Base-by-base conservation (phyloP, 106 monocot genomes). In the Dendrobium nobile region DNA sequence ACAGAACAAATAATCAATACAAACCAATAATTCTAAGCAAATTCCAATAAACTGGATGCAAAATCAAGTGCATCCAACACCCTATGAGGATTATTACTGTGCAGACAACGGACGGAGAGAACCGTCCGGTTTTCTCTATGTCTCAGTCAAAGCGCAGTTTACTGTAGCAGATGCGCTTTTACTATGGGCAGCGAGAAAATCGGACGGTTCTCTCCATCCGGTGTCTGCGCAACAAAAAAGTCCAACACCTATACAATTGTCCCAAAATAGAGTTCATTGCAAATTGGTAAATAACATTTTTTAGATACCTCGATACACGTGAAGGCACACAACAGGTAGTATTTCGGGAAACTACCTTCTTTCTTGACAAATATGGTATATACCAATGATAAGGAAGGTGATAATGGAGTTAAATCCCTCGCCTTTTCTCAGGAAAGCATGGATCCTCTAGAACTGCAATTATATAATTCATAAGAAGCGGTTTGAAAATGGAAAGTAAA, bases 391-490 rank as follows among this genome's bases (percentile, higher is more conserved):
- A n/a, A 67, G n/a, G 27, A n/a, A 67, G 67, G 27, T 28, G 67
- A 37, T 16, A 70, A 70, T 4, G 33, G 16, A 33, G 37, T 37
- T 33, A 31, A 37, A 37, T 31, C 37, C 27, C 13, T 1, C 1
- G 43, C n/a, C 4, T 42, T 44, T 44, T 74, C 43, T 87, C 65
- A 88, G 83, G 90, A 87, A 75, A 85, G 85, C 28, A 90, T 10
- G 90, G 87, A 42, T 90, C 87, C 80, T 90, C 90, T 78, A 90
- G 27, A 59, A 85, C 90, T 90, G 90, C 86, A 84, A 78, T 74
- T 42, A 37, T 42, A 37, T 37, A 41, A 73, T 58, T 18, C 41
- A 24, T 15, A 19, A 4, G 37, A 37, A 41, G 28, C 8, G 22
- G 42, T 40, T 19, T 54, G 17, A 37, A 5, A 61, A 19, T 11